Evolutionary conservation across 495 filamentous ascomycete species (phyloP), one percentile per base, ranked within the genome.

Genomic region (Neurospora sublineolata): DNA sequence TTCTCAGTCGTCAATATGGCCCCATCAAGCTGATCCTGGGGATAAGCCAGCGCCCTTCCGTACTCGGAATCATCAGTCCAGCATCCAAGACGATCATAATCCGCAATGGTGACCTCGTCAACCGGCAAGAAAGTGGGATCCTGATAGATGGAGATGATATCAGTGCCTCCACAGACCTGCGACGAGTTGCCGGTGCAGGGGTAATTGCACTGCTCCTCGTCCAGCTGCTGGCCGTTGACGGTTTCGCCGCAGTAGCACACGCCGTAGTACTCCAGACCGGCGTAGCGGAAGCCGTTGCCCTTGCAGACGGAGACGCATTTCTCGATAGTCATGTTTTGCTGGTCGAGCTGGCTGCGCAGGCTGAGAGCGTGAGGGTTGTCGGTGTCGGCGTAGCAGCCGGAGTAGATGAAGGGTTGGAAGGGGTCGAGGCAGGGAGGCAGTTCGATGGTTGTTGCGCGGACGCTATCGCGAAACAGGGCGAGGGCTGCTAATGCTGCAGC

Each of bases 181-280:
- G 73, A 71, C 9, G 71, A 74, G 78, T 87, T 79, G 37, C 84
- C 85, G 27, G 76, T 80, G 75, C 86, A 88, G 67, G 83, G 79
- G 64, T 78, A 82, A 69, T 73, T 80, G 77, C 86, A 88, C 37
- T 80, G 69, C 40, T 71, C 68, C 46, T 86, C 82, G 37, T 73
- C 73, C 8, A 77, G 68, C 64, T 70, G 42, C 27, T 76, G 67
- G 12, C 81, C 80, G 64, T 76, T 72, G 72, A 87, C 79, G 27
- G 84, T 83, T 52, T 80, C 71, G 41, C 86, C 86, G 73, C 86
- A 87, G 77, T 80, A 87, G 77, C 86, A 88, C 73, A 84, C 79
- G 67, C 82, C 84, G 72, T 85, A 84, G 76, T 87, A 88, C 75
- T 85, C 82, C 5, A 88, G 76, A 67, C 86, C 86, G 67, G 86